Conservation (phyloP, 2,329 filamentous ascomycete genomes). For the Samsoniella hepiali region DNA sequence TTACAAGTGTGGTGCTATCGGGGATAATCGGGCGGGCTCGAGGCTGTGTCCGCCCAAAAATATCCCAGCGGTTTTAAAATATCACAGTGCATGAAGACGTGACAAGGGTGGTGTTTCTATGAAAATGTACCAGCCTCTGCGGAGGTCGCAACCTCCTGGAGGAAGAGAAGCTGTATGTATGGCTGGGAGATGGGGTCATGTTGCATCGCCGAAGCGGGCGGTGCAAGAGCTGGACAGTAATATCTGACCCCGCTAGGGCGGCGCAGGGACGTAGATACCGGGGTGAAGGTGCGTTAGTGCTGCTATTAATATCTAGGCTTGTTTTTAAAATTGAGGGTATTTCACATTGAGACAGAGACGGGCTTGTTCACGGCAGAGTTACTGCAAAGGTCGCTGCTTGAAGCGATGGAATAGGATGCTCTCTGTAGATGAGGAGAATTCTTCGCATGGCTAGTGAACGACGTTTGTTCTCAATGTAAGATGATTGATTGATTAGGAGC, state of each 20-base stretch:
- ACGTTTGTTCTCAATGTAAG: too few relatives aligned
- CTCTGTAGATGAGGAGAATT: background rate
- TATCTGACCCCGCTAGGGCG: conserved; percentile 3
- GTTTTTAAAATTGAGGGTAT: background rate
- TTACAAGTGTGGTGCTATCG: background rate
- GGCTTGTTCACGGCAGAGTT: background rate
- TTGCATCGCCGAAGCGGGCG: conserved; percentile 4
- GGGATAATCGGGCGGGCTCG: background rate
- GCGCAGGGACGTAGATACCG: background rate
- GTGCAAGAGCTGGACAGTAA: conserved; percentile 12
- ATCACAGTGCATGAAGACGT: background rate
- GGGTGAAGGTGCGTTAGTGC: background rate
- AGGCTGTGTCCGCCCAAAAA: background rate
- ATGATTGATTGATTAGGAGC: background rate
- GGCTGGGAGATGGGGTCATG: background rate
- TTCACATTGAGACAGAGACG: background rate
- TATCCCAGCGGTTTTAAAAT: background rate
- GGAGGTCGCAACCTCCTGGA: background rate
- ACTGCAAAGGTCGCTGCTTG: background rate
- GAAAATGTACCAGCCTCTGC: background rate
- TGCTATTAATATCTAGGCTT: conserved; percentile 13
- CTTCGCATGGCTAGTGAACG: too few relatives aligned
- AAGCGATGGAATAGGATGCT: too few relatives aligned
- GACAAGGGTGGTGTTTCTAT: background rate
- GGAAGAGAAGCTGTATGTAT: background rate